Base-by-base conservation (phyloP, 371 early-diverging fungal species). In the Rhizopus microsporus region DNA sequence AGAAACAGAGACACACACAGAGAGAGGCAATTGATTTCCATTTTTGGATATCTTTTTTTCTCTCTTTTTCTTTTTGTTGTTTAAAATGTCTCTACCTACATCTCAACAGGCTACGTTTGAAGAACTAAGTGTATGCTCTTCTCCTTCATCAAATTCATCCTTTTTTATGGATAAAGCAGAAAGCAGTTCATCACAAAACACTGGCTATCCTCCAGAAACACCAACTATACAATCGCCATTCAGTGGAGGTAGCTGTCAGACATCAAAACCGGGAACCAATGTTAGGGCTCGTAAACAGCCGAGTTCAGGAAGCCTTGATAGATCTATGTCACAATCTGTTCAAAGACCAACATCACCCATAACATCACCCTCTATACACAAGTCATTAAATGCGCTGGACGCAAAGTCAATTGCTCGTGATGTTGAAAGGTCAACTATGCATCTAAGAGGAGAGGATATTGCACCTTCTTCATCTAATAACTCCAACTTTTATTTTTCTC, bases 381-480 rank as follows among this genome's bases (percentile, higher is more conserved):
- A 81, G 54, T 81, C 82, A 3, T 49, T 84, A 0, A 77, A 72
- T 23, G 82, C 82, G 16, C 70, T 88, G 15, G 87, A 88, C 50
- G 85, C 86, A n/a, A 84, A 81, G 50, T 74, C 78, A 10, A 83
- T 86, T 66, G 74, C 82, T 9, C 69, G 79, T 10, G 84, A 88
- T 45, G 84, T 83, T 70, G 75, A 79, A 60, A 71, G 56, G 43
- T 78, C 61, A 34, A 69, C 66, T 10, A 69, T 54, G 54, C 77
- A 58, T 7, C 46, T 65, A 51, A 38, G 69, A 56, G 59, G 61
- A 16, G 67, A 67, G 6, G 73, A 68, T 42, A 52, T 63, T 35
- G 71, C 71, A 12, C 77, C 73, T 12, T 65, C 65, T 37, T 71
- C 75, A n/a, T 72, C 75, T 5, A 54, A 62, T 42, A 58, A 53